These are phyloP conservation scores for Diaporthe sp. DNA, from an alignment of 2,329 filamentous ascomycete species.

Conservation along the genomic window DNA sequence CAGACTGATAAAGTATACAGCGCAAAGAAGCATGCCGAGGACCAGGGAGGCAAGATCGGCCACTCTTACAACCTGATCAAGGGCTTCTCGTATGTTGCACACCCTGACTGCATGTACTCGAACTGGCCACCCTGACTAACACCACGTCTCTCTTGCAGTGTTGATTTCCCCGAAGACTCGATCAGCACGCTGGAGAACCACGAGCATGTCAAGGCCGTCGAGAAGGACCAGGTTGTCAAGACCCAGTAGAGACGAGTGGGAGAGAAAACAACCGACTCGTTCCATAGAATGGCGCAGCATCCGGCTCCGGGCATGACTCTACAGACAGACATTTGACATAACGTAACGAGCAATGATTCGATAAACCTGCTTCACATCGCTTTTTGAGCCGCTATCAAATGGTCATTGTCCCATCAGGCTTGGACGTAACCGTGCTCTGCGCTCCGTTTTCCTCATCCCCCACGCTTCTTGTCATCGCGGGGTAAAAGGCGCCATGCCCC, in stretches of 20 bases:
- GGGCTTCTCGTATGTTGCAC: constrained; percentile 84
- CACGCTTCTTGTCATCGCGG: constrained; percentile 34
- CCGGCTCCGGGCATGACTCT: neutral
- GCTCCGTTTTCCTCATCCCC: neutral
- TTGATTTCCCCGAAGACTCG: constrained; percentile 74
- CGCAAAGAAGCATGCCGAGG: constrained; percentile 80
- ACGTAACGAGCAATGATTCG: constrained; percentile 30
- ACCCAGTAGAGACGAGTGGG: constrained; percentile 72
- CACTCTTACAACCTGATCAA: constrained; percentile 89
- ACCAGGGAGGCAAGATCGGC: constrained; percentile 86
- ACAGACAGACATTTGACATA: constrained; percentile 24
- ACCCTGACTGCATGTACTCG: neutral
- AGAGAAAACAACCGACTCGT: neutral
- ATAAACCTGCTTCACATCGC: neutral
- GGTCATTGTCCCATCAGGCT: neutral
- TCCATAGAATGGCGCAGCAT: neutral
- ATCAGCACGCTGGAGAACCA: constrained; percentile 74
- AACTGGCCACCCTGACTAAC: neutral
- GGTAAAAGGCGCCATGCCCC: constrained; percentile 33
- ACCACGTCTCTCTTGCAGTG: neutral
- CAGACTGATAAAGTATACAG: constrained; percentile 56
- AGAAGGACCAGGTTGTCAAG: constrained; percentile 78
- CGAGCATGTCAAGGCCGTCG: constrained; percentile 81
- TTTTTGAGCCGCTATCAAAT: neutral
- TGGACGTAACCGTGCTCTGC: neutral